These are phyloP conservation scores for Verbascum thapsus DNA, from an alignment of 257 asterid species.

Conservation along the genomic window DNA sequence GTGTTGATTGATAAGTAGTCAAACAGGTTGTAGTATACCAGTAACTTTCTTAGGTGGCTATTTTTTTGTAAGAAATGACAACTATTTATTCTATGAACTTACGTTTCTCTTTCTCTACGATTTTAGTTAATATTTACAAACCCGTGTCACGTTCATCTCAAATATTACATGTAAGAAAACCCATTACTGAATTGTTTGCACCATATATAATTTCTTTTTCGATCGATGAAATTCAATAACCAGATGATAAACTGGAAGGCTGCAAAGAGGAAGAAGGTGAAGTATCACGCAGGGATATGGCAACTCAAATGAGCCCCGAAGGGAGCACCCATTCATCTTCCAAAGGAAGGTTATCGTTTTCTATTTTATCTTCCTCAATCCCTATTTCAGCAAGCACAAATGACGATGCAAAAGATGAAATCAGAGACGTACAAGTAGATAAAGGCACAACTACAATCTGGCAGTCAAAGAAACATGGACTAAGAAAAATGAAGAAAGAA, in stretches of 20 bases:
- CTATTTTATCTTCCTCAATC: too few relatives aligned
- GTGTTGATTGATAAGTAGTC: too few relatives aligned
- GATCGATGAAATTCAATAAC: slow-evolving; percentile 23
- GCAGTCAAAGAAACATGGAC: slow-evolving; percentile 42
- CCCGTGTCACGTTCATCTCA: not conserved
- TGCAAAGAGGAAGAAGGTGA: slow-evolving; percentile 43
- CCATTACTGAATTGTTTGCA: not conserved
- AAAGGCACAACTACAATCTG: slow-evolving; percentile 49
- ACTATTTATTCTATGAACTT: too few relatives aligned
- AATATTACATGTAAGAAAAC: not conserved
- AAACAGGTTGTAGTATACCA: too few relatives aligned
- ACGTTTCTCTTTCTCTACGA: too few relatives aligned
- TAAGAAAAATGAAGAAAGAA: slow-evolving; percentile 32
- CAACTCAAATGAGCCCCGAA: slow-evolving; percentile 92
- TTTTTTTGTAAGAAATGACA: too few relatives aligned
- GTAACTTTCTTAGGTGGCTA: too few relatives aligned
- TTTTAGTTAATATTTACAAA: too few relatives aligned
- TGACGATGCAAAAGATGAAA: slow-evolving; percentile 46
- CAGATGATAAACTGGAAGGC: slow-evolving; percentile 50
- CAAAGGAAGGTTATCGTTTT: slow-evolving; percentile 48
- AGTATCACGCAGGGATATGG: slow-evolving; percentile 69
- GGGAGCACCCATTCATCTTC: slow-evolving; percentile 64
- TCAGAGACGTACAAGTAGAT: slow-evolving; percentile 83
- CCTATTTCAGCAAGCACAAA: slow-evolving; percentile 32
- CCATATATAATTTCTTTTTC: not conserved